Conservation (phyloP, 2,329 filamentous ascomycete species). For the Colletotrichum incanum region DNA sequence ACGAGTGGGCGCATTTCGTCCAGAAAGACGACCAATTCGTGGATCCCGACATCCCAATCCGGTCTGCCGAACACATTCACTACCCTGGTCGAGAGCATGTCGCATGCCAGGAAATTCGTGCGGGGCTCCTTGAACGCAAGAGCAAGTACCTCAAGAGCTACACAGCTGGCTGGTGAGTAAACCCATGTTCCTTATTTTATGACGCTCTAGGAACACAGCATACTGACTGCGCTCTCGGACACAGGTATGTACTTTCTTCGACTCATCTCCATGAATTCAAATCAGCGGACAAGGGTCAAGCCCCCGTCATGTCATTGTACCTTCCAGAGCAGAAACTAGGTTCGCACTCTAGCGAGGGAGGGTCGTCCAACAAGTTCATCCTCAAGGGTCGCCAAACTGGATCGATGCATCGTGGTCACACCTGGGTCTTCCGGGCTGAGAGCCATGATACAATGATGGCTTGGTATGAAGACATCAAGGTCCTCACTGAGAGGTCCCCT, state of each 20-base stretch:
- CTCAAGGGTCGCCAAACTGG: conserved; percentile 97
- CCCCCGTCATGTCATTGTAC: conserved; percentile 96
- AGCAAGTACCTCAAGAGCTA: conserved; percentile 99
- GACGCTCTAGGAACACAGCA: conserved; percentile 43
- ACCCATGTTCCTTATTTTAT: background rate
- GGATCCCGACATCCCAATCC: conserved; percentile 84
- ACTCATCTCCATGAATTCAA: conserved; percentile 99
- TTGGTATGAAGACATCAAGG: conserved; percentile 95
- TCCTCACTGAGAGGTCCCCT: conserved; percentile 87
- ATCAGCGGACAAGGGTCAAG: conserved; percentile 92
- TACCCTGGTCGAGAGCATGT: conserved; percentile 94
- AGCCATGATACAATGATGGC: conserved; percentile 95
- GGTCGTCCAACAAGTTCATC: conserved; percentile 96
- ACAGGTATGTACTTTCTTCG: conserved; percentile 93
- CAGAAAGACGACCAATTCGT: conserved; percentile 88
- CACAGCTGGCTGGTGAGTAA: conserved; percentile 88
- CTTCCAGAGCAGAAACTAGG: conserved; percentile 96
- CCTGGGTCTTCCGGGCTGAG: conserved; percentile 80
- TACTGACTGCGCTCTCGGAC: background rate
- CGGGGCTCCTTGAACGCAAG: conserved; percentile 95
- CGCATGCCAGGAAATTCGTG: conserved; percentile 85
- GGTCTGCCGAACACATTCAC: conserved; percentile 85
- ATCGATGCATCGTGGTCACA: conserved; percentile 86
- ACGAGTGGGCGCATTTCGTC: conserved; percentile 91
- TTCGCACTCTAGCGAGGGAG: conserved; percentile 86